Evolutionary conservation across 1,284 basidiomycete species (phyloP).

Genomic region (Mrakiaceae sp.): DNA sequence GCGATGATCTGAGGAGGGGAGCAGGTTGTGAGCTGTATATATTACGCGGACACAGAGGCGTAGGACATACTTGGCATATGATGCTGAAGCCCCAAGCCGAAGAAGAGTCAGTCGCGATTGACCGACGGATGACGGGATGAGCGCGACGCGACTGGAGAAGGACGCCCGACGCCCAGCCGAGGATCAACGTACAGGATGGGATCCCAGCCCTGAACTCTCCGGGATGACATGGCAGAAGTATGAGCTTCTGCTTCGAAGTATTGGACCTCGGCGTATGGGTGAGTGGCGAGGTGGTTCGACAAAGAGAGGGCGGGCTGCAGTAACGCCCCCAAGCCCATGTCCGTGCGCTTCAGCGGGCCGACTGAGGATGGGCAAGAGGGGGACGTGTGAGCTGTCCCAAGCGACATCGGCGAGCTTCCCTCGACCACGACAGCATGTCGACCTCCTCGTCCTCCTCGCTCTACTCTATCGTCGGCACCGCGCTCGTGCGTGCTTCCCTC

Average conservation of each 20-base stretch:
- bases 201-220: conserved; percentile 37
- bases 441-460: no score
- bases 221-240: not conserved
- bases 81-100: conserved; percentile 22
- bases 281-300: no score
- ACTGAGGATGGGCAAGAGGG: no score
- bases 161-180: not conserved
- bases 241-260: not conserved
- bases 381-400: no score
- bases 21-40: conserved; percentile 3
- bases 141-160: not conserved
- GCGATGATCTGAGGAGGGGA: conserved; percentile 59
- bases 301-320: no score
- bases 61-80: conserved; percentile 31
- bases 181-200: conserved; percentile 31
- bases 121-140: not conserved
- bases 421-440: no score
- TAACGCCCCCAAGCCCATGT: no score
- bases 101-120: not conserved
- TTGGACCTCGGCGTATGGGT: no score
- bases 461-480: no score
- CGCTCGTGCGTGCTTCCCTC: no score
- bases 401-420: no score
- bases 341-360: no score
- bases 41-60: not conserved